A percentile compares a stretch with the other conserved stretches of the same genome.
These are phyloP conservation scores for Neofusicoccum ribis DNA, from an alignment of 2,329 filamentous ascomycete species.

Conservation along the genomic window DNA sequence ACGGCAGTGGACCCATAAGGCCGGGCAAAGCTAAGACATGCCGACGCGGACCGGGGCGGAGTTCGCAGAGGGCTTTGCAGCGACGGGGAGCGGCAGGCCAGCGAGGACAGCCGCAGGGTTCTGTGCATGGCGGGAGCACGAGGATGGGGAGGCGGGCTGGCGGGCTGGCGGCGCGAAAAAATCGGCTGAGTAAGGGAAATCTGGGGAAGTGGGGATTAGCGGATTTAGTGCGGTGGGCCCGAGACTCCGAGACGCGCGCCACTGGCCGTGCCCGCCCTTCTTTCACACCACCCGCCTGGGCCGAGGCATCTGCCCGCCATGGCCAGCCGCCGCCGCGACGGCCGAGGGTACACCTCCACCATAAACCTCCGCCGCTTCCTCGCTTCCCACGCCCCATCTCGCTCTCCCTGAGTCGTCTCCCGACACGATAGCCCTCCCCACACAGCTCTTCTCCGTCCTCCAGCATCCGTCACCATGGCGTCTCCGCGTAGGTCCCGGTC, in stretches of 20 bases:
- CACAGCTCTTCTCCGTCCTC: background rate
- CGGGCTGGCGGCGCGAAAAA: slow-evolving; percentile 1
- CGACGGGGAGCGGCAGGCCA: background rate
- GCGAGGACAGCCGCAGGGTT: background rate
- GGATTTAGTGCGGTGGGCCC: background rate
- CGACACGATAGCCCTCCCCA: background rate
- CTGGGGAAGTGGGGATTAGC: slow-evolving; percentile 9
- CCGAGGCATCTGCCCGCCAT: slow-evolving; percentile 15
- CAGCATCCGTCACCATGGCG: slow-evolving; percentile 58
- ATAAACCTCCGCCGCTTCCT: slow-evolving; percentile 21
- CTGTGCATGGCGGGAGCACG: background rate
- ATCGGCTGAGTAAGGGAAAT: slow-evolving; percentile 2
- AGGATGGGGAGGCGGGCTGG: background rate
- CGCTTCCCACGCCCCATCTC: background rate
- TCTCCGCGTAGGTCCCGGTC: slow-evolving; percentile 69
- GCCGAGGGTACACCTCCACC: slow-evolving; percentile 15
- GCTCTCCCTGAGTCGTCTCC: background rate
- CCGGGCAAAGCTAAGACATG: background rate
- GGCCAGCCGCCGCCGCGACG: background rate
- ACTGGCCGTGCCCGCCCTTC: background rate
- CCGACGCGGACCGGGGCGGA: background rate
- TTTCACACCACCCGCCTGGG: background rate
- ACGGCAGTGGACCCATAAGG: background rate
- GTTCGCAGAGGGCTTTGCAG: background rate
- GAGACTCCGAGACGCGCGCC: background rate